A percentile compares a stretch with the other conserved stretches of the same genome.
Conservation (phyloP, 2,329 filamentous ascomycete species). For the Huntiella bhutanensis region DNA sequence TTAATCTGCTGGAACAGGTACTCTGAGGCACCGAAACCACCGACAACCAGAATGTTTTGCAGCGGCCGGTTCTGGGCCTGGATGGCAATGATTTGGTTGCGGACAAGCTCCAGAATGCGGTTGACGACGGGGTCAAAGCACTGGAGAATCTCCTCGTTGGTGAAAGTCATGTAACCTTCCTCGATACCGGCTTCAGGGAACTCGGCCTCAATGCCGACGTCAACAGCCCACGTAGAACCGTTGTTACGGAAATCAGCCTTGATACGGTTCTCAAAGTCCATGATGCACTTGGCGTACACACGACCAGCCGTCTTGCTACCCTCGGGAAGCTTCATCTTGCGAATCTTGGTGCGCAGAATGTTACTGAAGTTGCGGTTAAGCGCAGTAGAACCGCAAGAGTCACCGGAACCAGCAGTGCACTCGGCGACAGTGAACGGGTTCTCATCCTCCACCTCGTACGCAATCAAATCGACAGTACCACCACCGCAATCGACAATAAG, state of each 20-base stretch:
- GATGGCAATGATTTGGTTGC: constrained; percentile 97
- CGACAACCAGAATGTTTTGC: constrained; percentile 92
- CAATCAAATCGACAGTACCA: constrained; percentile 96
- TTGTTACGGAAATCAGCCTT: constrained; percentile 99
- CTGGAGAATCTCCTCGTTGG: constrained; percentile 95
- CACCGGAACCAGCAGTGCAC: constrained; percentile 90
- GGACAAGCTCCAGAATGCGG: constrained; percentile 82
- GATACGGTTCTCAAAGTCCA: constrained; percentile 99
- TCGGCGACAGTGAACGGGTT: constrained; percentile 92
- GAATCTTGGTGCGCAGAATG: constrained; percentile 89
- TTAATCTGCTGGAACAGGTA: constrained; percentile 99
- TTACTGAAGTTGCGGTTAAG: constrained; percentile 98
- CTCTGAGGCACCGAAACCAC: constrained; percentile 94
- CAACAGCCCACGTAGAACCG: constrained; percentile 96
- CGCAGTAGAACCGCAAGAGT: constrained; percentile 95
- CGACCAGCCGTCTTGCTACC: constrained; percentile 94
- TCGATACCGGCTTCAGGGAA: constrained; percentile 96
- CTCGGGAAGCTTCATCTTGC: constrained; percentile 97
- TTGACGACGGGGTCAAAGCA: constrained; percentile 98
- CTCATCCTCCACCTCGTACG: constrained; percentile 96
- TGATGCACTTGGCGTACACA: constrained; percentile 98
- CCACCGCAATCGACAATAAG: constrained; percentile 96
- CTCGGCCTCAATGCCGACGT: constrained; percentile 95
- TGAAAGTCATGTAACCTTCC: constrained; percentile 99
- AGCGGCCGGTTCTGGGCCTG: constrained; percentile 87